A percentile compares a stretch with the other conserved stretches of the same genome.
phyloP scores from a whole-genome alignment of 441 rosid genomes.

The Bocquillonia castaneifolia region DNA sequence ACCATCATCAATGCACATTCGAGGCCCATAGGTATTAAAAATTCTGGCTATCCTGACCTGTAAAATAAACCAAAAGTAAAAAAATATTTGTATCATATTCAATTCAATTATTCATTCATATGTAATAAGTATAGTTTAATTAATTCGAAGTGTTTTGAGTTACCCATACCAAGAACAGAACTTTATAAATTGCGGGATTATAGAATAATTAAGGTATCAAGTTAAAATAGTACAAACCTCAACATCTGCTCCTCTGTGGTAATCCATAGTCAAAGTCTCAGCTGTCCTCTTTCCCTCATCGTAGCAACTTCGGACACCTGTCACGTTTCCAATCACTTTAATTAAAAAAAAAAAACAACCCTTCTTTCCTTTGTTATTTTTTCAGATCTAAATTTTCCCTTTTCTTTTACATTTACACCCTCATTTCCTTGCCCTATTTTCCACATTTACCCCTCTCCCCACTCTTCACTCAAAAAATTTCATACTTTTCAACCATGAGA shows the following conservation, averaged over 20 bases:
- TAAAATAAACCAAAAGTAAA: background rate
- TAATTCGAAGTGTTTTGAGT: too few relatives aligned
- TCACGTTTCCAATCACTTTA: conserved; percentile 23
- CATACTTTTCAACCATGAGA: background rate
- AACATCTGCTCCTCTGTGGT: conserved; percentile 80
- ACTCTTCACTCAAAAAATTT: background rate
- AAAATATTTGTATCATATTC: background rate
- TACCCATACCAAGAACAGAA: too few relatives aligned
- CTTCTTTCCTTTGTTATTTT: background rate
- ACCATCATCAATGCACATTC: conserved; percentile 93
- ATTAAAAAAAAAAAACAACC: too few relatives aligned
- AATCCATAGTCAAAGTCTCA: conserved; percentile 91
- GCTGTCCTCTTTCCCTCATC: conserved; percentile 96
- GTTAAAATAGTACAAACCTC: conserved; percentile 40
- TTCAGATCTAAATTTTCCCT: conserved; percentile 4
- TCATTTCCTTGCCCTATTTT: background rate
- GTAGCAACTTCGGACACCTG: conserved; percentile 95
- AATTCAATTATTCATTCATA: too few relatives aligned
- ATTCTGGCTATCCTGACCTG: conserved; percentile 92
- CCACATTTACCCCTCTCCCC: background rate
- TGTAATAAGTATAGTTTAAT: too few relatives aligned
- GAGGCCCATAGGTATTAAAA: conserved; percentile 87
- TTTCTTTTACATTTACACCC: too few relatives aligned
- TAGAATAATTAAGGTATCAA: background rate
- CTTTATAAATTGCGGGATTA: too few relatives aligned